Evolutionary conservation across 2,329 filamentous ascomycete species (phyloP), one percentile per base, ranked within the genome.

Genomic region (Aspergillus costaricaensis): DNA sequence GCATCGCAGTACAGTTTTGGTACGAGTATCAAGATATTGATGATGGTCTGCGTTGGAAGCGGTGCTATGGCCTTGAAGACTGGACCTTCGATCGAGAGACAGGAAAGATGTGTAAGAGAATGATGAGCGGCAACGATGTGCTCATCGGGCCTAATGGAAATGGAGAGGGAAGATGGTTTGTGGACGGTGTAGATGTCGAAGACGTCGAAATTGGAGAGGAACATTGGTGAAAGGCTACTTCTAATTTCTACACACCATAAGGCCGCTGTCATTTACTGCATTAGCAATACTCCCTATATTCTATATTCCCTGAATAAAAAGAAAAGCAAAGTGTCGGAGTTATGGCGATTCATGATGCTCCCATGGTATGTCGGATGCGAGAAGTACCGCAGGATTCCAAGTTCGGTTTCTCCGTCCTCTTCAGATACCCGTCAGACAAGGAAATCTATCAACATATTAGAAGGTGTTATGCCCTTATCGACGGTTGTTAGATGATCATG

Each of bases 1-100:
- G 86, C 76, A 94, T 93, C 65, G 91, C 91, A 1, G 92, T 96
- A 21, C 91, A 96, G 72, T 96, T 95, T 74, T 96, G 91, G 91
- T 96, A 94, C 70, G 89, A 96, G 75, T 93, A 87, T 77, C 84
- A 87, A 64, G 90, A 94, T 69, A 77, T 77, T 7, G 68, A 81
- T 1, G 88, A 89, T 39, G 87, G 69, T 10, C 74, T 79, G 76
- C 74, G 91, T 73, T 96, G 91, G 91, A 93, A 89, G 83, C 83
- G 91, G n/a, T 92, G 89, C 48, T 96, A 96, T 70, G 92, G 92
- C 0, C 83, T 96, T 10, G 79, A 81, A 65, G 77, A 81, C 61
- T 81, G 80, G 80, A 81, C 79, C 0, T 81, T 79, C 68, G 77
- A 80, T 59, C 68, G 67, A 15, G 72, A 77, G 55, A 68, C 72